A percentile compares a stretch with the other conserved stretches of the same genome.
phyloP scores from a whole-genome alignment of 2,329 filamentous ascomycete genomes.

The Cladorrhinum sp. region DNA sequence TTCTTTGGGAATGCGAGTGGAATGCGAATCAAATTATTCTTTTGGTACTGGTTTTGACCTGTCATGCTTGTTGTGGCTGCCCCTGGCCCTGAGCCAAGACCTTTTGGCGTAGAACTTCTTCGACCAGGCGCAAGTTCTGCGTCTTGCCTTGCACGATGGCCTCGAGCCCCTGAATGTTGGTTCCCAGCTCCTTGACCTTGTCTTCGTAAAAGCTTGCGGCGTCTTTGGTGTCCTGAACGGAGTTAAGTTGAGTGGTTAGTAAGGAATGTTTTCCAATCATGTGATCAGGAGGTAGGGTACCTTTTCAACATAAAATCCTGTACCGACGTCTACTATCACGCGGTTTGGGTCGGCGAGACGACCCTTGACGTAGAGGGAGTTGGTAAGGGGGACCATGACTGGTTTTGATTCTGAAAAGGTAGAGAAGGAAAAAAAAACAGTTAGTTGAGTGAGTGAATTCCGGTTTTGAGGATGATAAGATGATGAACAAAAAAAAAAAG shows the following conservation, averaged over 20 bases:
- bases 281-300: constrained; percentile 43
- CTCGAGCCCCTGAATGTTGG: constrained; percentile 56
- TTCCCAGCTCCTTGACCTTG: constrained; percentile 52
- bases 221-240: constrained; percentile 46
- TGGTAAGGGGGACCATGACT: constrained; percentile 91
- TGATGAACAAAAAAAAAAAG: too few species aligned
- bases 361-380: constrained; percentile 89
- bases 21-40: neutral
- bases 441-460: too few species aligned
- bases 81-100: constrained; percentile 30
- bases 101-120: constrained; percentile 59
- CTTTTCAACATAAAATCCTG: constrained; percentile 94
- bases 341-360: constrained; percentile 69
- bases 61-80: constrained; percentile 20
- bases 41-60: neutral
- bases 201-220: constrained; percentile 55
- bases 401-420: constrained; percentile 43
- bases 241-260: neutral
- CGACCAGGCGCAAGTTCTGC: constrained; percentile 77
- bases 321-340: constrained; percentile 89
- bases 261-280: too few species aligned
- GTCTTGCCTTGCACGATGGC: constrained; percentile 67
- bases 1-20: too few species aligned
- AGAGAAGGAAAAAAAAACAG: constrained; percentile 26
- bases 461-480: too few species aligned